Conservation (phyloP, 2,329 filamentous ascomycete species). For the Conoideocrella luteorostrata region DNA sequence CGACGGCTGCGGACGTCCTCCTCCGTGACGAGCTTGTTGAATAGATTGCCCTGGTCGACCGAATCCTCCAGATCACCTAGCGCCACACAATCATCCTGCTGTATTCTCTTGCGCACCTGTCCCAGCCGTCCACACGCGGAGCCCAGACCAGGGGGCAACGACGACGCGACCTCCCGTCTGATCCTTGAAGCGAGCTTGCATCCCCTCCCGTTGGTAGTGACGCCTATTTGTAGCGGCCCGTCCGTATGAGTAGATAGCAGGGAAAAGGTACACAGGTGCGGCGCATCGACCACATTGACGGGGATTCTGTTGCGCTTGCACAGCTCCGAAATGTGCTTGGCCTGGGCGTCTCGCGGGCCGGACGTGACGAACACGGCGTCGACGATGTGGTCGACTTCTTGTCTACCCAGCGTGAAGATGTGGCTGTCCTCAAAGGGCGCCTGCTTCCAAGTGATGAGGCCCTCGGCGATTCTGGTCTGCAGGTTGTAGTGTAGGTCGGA, state of each 20-base stretch:
- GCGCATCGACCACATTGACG: slow-evolving; percentile 85
- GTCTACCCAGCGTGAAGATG: slow-evolving; percentile 68
- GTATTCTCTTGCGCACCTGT: slow-evolving; percentile 60
- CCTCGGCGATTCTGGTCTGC: slow-evolving; percentile 58
- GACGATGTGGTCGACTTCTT: slow-evolving; percentile 70
- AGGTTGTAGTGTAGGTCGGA: slow-evolving; percentile 52
- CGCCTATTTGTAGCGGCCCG: slow-evolving; percentile 87
- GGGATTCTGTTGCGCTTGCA: slow-evolving; percentile 80
- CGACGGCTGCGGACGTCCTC: slow-evolving; percentile 71
- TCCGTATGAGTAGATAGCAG: slow-evolving; percentile 84
- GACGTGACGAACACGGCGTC: slow-evolving; percentile 88
- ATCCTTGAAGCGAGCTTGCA: slow-evolving; percentile 91
- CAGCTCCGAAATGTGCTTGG: slow-evolving; percentile 61
- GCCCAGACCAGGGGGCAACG: slow-evolving; percentile 70
- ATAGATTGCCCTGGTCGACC: slow-evolving; percentile 67
- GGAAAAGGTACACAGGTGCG: slow-evolving; percentile 80
- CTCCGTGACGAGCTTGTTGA: slow-evolving; percentile 76
- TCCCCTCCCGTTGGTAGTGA: slow-evolving; percentile 90
- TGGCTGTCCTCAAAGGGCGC: slow-evolving; percentile 65
- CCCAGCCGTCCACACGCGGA: slow-evolving; percentile 72
- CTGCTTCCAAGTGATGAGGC: slow-evolving; percentile 59
- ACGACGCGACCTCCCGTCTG: slow-evolving; percentile 77
- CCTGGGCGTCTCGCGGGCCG: slow-evolving; percentile 40
- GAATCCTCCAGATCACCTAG: slow-evolving; percentile 49
- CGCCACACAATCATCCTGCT: slow-evolving; percentile 59